Base-by-base conservation (phyloP, 2,329 filamentous ascomycete species). In the Claviceps monticola region DNA sequence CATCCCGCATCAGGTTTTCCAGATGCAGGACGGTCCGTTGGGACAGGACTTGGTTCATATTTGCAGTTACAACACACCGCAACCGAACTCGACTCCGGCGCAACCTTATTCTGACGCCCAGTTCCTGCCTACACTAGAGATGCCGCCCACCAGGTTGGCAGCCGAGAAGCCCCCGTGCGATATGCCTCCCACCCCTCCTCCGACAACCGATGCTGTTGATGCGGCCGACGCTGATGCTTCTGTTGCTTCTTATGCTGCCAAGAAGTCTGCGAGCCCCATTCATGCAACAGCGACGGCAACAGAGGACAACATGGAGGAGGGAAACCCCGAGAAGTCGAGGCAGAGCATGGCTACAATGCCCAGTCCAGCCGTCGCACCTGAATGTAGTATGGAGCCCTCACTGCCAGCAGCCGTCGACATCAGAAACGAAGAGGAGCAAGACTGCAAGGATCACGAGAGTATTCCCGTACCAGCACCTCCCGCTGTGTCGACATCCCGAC, bases 1-100 rank as follows among this genome's bases (percentile, higher is more conserved):
- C 41, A 61, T 69, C 21, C 68, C 69, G 1, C 62, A 69, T 56
- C 74, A 79, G 14, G 70, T 73, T 13, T 74, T 68, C 47, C 63
- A 66, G 49, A 61, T 71, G 47, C 66, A 64, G 55, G 63, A 63
- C 49, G 66, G 65, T 5, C 65, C 64, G 4, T 55, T 57, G 13
- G 66, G 66, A 7, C 63, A 64, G 45, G 67, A 66, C 49, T 54
- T 68, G 19, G 61, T 68, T 13, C 66, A 68, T 46, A 62, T 69
- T 26, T 59, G 58, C 52, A 68, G 62, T 50, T 64, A 61, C 56
- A 68, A 66, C 55, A 64, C 59, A 3, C 48, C 51, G 49, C 56
- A 43, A 36, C 55, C 54, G 19, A 50, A 9, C 55, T 41, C 59
- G 34, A 55, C 53, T 19, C 47, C 53, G 19, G 41, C 50, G 14